phyloP scores from a whole-genome alignment of 495 filamentous ascomycete species.

The Penicillium longicatenatum region DNA sequence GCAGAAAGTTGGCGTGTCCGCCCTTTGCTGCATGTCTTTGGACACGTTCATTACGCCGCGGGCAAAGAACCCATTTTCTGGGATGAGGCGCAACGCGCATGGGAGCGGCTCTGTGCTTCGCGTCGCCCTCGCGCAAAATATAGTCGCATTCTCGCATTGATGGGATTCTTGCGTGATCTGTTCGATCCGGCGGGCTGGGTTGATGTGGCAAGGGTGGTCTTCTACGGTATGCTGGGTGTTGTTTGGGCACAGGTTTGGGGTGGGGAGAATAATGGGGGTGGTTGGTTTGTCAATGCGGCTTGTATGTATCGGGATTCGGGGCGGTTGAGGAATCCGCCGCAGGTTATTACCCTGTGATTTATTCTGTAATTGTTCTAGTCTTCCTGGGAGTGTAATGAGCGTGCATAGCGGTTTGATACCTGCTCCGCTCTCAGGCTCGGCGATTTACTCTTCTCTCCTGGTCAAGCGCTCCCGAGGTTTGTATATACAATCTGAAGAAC shows the following conservation, averaged over 20 bases:
- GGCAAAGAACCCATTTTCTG: conserved; percentile 70
- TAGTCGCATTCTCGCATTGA: conserved; percentile 28
- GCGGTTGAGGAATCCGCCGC: conserved; percentile 61
- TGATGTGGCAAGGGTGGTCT: conserved; percentile 59
- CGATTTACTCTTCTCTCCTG: neutral
- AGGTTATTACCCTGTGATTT: conserved; percentile 54
- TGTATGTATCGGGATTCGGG: conserved; percentile 70
- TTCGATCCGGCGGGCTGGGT: conserved; percentile 59
- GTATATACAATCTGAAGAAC: neutral
- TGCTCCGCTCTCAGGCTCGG: neutral
- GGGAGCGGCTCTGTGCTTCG: conserved; percentile 60
- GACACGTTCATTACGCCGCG: conserved; percentile 75
- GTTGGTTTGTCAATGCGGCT: conserved; percentile 76
- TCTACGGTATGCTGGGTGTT: conserved; percentile 63
- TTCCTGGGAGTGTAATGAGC: neutral
- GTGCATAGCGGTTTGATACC: neutral
- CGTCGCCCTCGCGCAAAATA: conserved; percentile 33
- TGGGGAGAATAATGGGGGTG: conserved; percentile 54
- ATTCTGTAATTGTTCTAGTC: neutral
- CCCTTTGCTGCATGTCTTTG: conserved; percentile 83
- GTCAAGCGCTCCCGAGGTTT: neutral
- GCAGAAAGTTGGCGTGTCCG: conserved; percentile 76
- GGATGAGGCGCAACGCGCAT: conserved; percentile 72
- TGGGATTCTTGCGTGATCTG: conserved; percentile 54
- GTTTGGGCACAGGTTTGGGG: conserved; percentile 74